Base-by-base conservation (phyloP, 2,329 filamentous ascomycete species). In the Waltergamsia citrina region DNA sequence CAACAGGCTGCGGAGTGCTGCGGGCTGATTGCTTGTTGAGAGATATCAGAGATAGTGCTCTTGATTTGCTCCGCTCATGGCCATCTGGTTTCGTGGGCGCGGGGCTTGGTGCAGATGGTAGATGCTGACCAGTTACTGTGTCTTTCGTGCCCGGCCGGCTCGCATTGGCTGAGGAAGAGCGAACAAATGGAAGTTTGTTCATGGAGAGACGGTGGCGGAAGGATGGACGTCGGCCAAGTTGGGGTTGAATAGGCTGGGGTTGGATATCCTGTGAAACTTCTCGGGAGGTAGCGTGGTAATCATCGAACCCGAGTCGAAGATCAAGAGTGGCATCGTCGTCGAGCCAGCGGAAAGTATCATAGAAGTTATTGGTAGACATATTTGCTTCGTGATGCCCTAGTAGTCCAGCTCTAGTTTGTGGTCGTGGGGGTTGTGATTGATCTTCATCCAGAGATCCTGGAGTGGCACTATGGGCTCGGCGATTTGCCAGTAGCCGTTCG, bases 191-290 rank as follows among this genome's bases (percentile, higher is more conserved):
- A 20, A 77, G 63, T 46, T 78, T 80, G 37, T 74, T 75, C 38
- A 88, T 71, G 9, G 85, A 90, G 41, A 88, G 55, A 38, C 78
- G 78, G 33, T 83, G 75, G 38, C 80, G 74, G 49, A 84, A 83
- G 4, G 78, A 78, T 10, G 75, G 71, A 18, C 67, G 67, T 34
- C 65, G 56, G 39, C 24, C 16, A 22, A 8, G 40, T 67, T 67
- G 41, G 51, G 57, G 14, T 26, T 32, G n/a, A n/a, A n/a, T 60
- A 53, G 42, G 53, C 45, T 43, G 41, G 6, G 69, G 60, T 6
- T 66, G 50, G 16, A 69, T 58, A 21, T 71, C 67, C 24, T 74
- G 65, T n/a, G n/a, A n/a, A n/a, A n/a, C n/a, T n/a, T n/a, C n/a
- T n/a, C n/a, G n/a, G 22, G 78, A 58, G 44, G 78, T 78, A 29